Conservation (phyloP, 2,329 filamentous ascomycete genomes). For the Alternaria gansuensis region DNA sequence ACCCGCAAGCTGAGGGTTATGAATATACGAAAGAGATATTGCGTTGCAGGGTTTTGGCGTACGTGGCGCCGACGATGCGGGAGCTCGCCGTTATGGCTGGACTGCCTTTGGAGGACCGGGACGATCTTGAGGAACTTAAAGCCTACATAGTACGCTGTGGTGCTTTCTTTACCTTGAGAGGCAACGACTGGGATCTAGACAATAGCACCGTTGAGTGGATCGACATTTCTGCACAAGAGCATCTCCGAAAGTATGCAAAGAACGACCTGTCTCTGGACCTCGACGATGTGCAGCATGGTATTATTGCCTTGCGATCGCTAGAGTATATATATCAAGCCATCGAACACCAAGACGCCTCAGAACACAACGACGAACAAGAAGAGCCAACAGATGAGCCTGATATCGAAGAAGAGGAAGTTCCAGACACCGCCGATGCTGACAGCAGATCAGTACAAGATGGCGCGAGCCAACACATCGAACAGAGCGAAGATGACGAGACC, state of each 20-base stretch:
- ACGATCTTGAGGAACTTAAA: conserved; percentile 29
- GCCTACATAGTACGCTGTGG: conserved; percentile 33
- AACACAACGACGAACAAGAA: conserved; percentile 1
- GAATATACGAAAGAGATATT: conserved; percentile 41
- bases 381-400: not conserved
- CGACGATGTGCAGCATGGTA: conserved; percentile 34
- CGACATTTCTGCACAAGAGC: conserved; percentile 31
- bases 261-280: conserved; percentile 30
- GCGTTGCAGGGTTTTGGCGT: conserved; percentile 28
- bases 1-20: conserved; percentile 26
- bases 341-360: conserved; percentile 3
- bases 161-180: conserved; percentile 31
- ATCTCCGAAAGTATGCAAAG: conserved; percentile 32
- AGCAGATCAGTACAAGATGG: conserved; percentile 2
- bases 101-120: conserved; percentile 26
- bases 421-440: not conserved
- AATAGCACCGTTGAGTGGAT: conserved; percentile 37
- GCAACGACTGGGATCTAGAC: conserved; percentile 30
- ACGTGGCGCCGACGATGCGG: conserved; percentile 33
- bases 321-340: conserved; percentile 28
- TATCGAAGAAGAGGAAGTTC: not conserved
- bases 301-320: conserved; percentile 36
- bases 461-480: conserved; percentile 1
- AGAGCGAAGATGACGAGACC: conserved; percentile 1
- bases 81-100: conserved; percentile 38